phyloP scores from a whole-genome alignment of 768 basidiomycete species.

The Hypholoma fasciculare region DNA sequence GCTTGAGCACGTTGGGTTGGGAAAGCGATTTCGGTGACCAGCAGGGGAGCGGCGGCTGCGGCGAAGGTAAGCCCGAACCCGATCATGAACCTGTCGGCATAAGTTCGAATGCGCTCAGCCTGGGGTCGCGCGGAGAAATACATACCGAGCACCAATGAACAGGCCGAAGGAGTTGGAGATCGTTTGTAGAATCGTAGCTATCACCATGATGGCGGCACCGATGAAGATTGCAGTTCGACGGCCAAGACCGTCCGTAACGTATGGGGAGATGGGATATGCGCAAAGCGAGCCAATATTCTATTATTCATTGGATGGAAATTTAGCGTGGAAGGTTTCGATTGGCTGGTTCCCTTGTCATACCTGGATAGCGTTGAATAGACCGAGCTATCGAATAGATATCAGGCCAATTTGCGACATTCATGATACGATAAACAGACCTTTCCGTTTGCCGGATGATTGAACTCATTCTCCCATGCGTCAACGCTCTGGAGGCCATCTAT shows the following conservation, averaged over 20 bases:
- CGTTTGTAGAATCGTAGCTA: conserved; percentile 57
- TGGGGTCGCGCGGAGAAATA: conserved; percentile 5
- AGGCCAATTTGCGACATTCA: neutral
- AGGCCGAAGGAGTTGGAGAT: conserved; percentile 59
- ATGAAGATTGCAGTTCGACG: conserved; percentile 57
- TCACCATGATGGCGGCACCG: conserved; percentile 60
- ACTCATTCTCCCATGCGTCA: conserved; percentile 53
- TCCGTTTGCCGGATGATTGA: conserved; percentile 48
- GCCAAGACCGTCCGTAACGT: conserved; percentile 62
- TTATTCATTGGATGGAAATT: neutral
- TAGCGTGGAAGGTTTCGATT: neutral
- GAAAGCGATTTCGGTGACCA: conserved; percentile 75
- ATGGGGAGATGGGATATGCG: conserved; percentile 62
- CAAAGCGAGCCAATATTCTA: conserved; percentile 63
- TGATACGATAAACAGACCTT: conserved; percentile 22
- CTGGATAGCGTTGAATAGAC: conserved; percentile 65
- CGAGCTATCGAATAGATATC: conserved; percentile 29
- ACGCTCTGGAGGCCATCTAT: conserved; percentile 59
- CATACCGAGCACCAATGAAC: conserved; percentile 67
- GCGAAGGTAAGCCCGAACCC: conserved; percentile 69
- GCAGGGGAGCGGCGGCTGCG: conserved; percentile 69
- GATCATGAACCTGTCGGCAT: conserved; percentile 46
- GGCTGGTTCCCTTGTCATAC: conserved; percentile 23
- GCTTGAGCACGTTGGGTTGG: conserved; percentile 72
- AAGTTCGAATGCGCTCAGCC: neutral